phyloP scores from a whole-genome alignment of 2,329 filamentous ascomycete genomes.

The Sphaerostilbella broomeana region DNA sequence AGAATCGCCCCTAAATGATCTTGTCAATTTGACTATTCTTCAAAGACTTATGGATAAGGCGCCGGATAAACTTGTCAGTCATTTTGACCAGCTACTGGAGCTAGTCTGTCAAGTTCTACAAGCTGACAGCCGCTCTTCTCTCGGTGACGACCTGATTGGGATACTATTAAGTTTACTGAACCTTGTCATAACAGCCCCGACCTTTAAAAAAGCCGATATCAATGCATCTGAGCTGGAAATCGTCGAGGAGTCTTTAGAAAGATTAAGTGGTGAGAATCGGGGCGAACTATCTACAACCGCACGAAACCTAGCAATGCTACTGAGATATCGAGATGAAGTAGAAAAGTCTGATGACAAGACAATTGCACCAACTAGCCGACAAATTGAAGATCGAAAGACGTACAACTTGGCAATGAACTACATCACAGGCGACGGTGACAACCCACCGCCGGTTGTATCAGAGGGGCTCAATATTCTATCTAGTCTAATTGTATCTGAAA shows the following conservation, averaged over 20 bases:
- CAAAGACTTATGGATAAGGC: slow-evolving; percentile 59
- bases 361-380: slow-evolving; percentile 37
- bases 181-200: slow-evolving; percentile 50
- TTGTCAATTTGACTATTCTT: slow-evolving; percentile 56
- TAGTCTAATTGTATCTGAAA: slow-evolving; percentile 46
- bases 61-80: slow-evolving; percentile 55
- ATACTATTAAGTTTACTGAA: slow-evolving; percentile 57
- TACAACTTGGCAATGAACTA: slow-evolving; percentile 59
- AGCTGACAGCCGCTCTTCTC: slow-evolving; percentile 34
- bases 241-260: slow-evolving; percentile 44
- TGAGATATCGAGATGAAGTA: slow-evolving; percentile 50
- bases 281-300: slow-evolving; percentile 46
- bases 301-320: slow-evolving; percentile 47
- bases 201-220: slow-evolving; percentile 45
- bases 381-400: slow-evolving; percentile 54
- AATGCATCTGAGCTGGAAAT: slow-evolving; percentile 35
- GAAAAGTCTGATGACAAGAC: slow-evolving; percentile 36
- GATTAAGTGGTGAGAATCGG: slow-evolving; percentile 32
- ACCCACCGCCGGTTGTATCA: slow-evolving; percentile 58
- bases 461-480: slow-evolving; percentile 58
- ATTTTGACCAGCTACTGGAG: slow-evolving; percentile 58
- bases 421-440: slow-evolving; percentile 50
- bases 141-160: slow-evolving; percentile 42
- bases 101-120: slow-evolving; percentile 56
- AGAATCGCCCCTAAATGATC: slow-evolving; percentile 37